These are phyloP conservation scores for Eucalyptus marginata DNA, from an alignment of 345 rosid species.

Conservation along the genomic window DNA sequence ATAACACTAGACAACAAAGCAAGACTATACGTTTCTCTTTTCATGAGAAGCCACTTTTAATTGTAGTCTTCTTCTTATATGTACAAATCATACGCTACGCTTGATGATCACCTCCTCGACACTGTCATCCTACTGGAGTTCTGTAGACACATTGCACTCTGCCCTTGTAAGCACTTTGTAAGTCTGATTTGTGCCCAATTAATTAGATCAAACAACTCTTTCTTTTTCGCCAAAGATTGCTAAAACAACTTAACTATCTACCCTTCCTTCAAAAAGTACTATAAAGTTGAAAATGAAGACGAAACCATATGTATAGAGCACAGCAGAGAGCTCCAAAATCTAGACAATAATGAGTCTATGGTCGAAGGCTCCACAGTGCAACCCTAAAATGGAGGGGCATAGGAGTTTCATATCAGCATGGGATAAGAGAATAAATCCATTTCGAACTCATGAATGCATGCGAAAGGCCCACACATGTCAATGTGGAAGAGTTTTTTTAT, in stretches of 20 bases:
- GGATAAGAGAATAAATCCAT: not conserved
- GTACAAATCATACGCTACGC: not conserved
- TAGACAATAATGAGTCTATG: not conserved
- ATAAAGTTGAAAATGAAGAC: not conserved
- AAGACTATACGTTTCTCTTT: not conserved
- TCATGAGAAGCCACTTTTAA: not conserved
- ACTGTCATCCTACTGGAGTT: not conserved
- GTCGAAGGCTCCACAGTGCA: not conserved
- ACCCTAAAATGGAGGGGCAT: not conserved
- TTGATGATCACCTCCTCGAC: not conserved
- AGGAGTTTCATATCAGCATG: not conserved
- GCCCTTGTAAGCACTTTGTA: not conserved
- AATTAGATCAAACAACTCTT: not conserved
- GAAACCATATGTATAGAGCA: not conserved
- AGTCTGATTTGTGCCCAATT: rapidly evolving
- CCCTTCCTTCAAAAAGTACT: not conserved
- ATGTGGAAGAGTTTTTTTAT: not conserved
- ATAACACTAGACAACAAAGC: not conserved
- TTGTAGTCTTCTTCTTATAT: not conserved
- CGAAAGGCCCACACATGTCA: not conserved
- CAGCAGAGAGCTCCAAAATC: not conserved
- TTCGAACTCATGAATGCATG: not conserved
- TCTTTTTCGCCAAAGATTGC: not conserved
- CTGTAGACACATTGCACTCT: rapidly evolving
- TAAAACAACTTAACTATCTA: not conserved